Evolutionary conservation across 768 basidiomycete genomes (phyloP), one percentile per base, ranked within the genome.

Genomic region (Roridomyces roridus): DNA sequence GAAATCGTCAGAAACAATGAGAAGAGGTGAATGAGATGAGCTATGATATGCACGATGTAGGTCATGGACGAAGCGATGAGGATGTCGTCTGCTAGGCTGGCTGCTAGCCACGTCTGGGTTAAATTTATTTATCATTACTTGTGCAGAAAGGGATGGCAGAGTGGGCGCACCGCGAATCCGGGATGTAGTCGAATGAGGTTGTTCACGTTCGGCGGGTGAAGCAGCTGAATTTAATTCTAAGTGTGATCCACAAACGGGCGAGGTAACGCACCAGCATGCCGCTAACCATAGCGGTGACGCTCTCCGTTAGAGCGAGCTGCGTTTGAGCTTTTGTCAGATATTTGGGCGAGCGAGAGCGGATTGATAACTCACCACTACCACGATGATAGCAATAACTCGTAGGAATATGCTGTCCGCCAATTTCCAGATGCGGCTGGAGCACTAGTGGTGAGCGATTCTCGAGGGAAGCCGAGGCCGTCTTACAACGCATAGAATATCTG

Each of bases 11-110:
- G n/a, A 18, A 28, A 25, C 12, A 17, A 36, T 31, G 17, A 34
- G 20, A 10, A 34, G 20, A 15, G 6, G 15, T 18, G 6, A 36
- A 23, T 20, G 25, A 26, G 25, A 9, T 23, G n/a, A n/a, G n/a
- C n/a, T n/a, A n/a, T n/a, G n/a, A 39, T 28, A 55, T 51, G 20
- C 34, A 64, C 63, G 4, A 64, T 54, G 21, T 49, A 52, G 3
- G 55, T 58, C 63, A 64, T 64, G 37, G 42, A 41, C n/a, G 28
- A 51, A 4, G 63, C 51, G 12, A 64, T 64, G 6, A 64, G n/a
- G 24, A 57, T 36, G 31, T 64, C 63, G 14, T 28, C 41, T 15
- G 31, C 43, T 18, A 64, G 46, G 29, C 59, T 61, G 5, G 46
- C 49, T 1, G 24, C 51, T n/a, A 64, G 47, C 63, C 63, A 64